Evolutionary conservation across 768 basidiomycete species (phyloP), one percentile per base, ranked within the genome.

Genomic region (Lactarius vividus): DNA sequence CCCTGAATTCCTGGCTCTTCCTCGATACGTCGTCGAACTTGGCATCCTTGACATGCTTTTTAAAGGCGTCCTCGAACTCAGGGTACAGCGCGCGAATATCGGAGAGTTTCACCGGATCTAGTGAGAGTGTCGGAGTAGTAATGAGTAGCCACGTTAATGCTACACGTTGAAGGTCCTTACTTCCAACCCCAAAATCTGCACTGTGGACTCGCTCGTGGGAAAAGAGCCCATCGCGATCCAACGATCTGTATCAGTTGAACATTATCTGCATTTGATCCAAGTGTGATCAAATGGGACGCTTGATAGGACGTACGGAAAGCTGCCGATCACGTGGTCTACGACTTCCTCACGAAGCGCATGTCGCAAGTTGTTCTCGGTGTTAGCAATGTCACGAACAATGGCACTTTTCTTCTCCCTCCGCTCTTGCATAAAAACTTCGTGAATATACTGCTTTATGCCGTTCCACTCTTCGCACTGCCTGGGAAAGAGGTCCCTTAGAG

Each of bases 301-400:
- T 31, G 31, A n/a, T n/a, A n/a, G 18, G 26, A 55, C 59, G 2
- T 20, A 65, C 64, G 64, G 64, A 29, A 65, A 65, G 7, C 56
- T 9, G 2, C 7, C 31, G 0, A 49, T n/a, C 13, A 65, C 64
- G 0, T 56, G 33, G 4, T 11, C 35, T 15, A 57, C 44, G 7
- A 65, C 20, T 8, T 11, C 44, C 1, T 55, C 55, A 4, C 54
- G 64, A 33, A 65, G 59, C 23, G 15, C n/a, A 7, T 33, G 20
- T 23, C 5, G 7, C n/a, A 65, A 33, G 1, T 44, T 13, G 15
- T 15, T 7, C 5, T 46, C 4, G 44, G n/a, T 13, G 10, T 23
- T 2, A 11, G 10, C 46, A 9, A 23, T n/a, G 0, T 23, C 46
- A 49, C 46, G 46, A 23, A 1, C n/a, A 49, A 49, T 23, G 10